Conservation (phyloP, 2,329 filamentous ascomycete genomes). For the Pseudocercospora macadamiae region DNA sequence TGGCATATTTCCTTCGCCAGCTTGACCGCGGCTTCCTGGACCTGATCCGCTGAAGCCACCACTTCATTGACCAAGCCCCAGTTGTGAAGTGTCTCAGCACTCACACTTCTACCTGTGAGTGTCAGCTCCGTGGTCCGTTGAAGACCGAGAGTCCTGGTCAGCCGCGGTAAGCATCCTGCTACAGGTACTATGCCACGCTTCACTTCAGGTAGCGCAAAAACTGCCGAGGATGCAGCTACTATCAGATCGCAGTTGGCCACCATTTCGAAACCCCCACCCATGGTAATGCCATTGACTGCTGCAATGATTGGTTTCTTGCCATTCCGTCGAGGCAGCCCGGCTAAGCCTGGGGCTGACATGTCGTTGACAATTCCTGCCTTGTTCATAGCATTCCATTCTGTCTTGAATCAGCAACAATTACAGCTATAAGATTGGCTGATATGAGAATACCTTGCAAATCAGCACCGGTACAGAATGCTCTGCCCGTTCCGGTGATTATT, state of each 20-base stretch:
- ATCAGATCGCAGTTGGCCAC: constrained; percentile 71
- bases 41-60: constrained; percentile 43
- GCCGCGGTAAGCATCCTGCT: constrained; percentile 70
- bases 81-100: constrained; percentile 59
- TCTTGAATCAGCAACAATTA: not conserved
- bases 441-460: constrained; percentile 37
- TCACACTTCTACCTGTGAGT: constrained; percentile 57
- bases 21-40: constrained; percentile 61
- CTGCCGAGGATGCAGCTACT: constrained; percentile 60
- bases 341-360: constrained; percentile 58
- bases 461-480: constrained; percentile 42
- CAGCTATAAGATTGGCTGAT: not conserved
- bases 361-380: constrained; percentile 24
- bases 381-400: constrained; percentile 38
- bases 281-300: constrained; percentile 74
- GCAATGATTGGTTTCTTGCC: constrained; percentile 76
- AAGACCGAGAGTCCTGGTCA: constrained; percentile 65
- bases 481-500: constrained; percentile 38
- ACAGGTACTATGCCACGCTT: constrained; percentile 70
- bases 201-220: constrained; percentile 72
- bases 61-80: constrained; percentile 73
- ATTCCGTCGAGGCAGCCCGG: constrained; percentile 64
- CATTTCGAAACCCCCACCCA: constrained; percentile 79
- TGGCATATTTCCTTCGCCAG: constrained; percentile 63
- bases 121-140: constrained; percentile 73